These are phyloP conservation scores for Radiomyces spectabilis DNA, from an alignment of 192 early-diverging fungal genomes.

Conservation along the genomic window DNA sequence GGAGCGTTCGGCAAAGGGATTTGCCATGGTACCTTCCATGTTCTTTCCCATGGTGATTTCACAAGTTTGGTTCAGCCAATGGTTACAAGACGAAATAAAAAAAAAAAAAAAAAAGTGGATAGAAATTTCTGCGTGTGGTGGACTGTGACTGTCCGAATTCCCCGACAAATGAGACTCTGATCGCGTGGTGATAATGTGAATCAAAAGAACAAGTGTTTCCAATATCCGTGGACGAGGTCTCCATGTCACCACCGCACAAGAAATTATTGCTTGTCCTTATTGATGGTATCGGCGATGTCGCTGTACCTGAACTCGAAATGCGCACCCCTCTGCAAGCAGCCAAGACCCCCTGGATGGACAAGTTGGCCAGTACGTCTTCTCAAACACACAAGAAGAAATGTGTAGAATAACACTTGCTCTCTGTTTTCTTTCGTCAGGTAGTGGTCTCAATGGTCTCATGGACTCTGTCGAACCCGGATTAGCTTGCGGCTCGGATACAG, in stretches of 20 bases:
- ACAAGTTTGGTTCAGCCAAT: too few species aligned
- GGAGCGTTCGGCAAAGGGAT: conserved; percentile 13
- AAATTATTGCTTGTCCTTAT: conserved; percentile 20
- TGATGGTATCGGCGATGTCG: conserved; percentile 27
- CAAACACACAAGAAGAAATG: too few species aligned
- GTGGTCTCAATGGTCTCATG: conserved; percentile 21
- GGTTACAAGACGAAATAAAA: too few species aligned
- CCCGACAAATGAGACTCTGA: too few species aligned
- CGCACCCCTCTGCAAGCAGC: conserved; percentile 21
- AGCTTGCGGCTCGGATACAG: conserved; percentile 29
- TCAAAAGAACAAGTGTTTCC: too few species aligned
- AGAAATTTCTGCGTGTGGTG: too few species aligned
- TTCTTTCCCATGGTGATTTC: conserved; percentile 24
- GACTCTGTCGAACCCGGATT: conserved; percentile 29
- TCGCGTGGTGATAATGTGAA: too few species aligned
- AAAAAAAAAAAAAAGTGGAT: too few species aligned
- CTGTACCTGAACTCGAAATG: conserved; percentile 3
- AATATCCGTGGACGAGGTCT: too few species aligned
- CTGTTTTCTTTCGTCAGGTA: too few species aligned
- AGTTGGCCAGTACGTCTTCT: conserved; percentile 22
- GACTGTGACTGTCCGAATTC: too few species aligned
- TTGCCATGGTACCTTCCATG: conserved; percentile 13
- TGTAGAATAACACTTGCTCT: not conserved
- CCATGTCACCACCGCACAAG: too few species aligned
- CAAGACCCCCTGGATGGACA: conserved; percentile 16